Evolutionary conservation across 2,329 filamentous ascomycete genomes (phyloP).

Genomic region (Cryphonectria japonica): DNA sequence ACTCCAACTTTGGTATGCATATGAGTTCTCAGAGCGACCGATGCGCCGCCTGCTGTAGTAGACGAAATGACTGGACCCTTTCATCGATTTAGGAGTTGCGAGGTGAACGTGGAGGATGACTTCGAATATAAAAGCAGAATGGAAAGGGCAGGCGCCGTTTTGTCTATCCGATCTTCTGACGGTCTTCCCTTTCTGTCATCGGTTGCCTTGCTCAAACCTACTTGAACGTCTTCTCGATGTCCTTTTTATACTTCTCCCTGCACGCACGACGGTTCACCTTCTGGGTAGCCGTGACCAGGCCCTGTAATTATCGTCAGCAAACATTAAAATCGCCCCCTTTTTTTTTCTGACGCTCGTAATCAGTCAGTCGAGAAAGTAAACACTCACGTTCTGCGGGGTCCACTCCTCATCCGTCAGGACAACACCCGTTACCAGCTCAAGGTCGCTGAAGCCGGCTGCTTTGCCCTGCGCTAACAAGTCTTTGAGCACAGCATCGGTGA

Average conservation of each 20-base stretch:
- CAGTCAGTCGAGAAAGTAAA: not conserved
- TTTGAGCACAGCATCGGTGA: constrained; percentile 65
- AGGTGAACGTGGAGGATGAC: not conserved
- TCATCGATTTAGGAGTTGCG: not conserved
- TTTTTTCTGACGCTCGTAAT: constrained; percentile 17
- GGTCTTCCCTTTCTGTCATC: not conserved
- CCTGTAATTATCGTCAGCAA: constrained; percentile 43
- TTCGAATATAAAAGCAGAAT: no score
- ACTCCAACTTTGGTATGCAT: not conserved
- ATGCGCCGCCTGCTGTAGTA: not conserved
- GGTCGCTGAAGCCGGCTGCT: constrained; percentile 66
- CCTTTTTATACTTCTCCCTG: constrained; percentile 53
- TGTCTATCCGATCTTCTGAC: not conserved
- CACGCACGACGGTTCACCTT: constrained; percentile 61
- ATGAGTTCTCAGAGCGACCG: not conserved
- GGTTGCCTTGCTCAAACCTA: not conserved
- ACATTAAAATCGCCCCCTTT: no score
- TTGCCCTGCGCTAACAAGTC: constrained; percentile 69
- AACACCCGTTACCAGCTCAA: constrained; percentile 77
- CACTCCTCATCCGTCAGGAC: constrained; percentile 85
- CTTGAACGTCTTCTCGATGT: constrained; percentile 52
- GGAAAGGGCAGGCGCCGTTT: not conserved
- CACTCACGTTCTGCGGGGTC: constrained; percentile 80
- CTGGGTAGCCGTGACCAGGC: constrained; percentile 64
- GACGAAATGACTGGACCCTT: not conserved